Evolutionary conservation across 345 rosid genomes (phyloP), one percentile per base, ranked within the genome.

Genomic region (Iberis pinnata): DNA sequence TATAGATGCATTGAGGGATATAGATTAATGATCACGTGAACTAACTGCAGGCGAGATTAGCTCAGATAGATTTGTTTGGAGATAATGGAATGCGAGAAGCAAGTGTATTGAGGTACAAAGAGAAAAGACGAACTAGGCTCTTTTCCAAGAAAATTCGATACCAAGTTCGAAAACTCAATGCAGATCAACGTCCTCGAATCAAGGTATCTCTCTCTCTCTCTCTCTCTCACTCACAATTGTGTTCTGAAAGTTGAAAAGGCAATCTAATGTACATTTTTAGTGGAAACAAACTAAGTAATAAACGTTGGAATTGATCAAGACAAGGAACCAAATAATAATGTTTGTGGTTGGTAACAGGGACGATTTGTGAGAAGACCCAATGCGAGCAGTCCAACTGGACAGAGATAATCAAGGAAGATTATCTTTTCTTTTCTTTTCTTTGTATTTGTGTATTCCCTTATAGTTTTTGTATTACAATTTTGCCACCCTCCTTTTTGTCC

Each of bases 81-180:
- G 93, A 78, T 7, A 68, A 60, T 36, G 84, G 89, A 9, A 31
- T 76, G 68, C 72, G 98, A 58, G 96, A 88, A 49, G 96, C 96
- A 22, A 80, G 96, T 53, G 96, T 92, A 22, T 35, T 79, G 42
- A 85, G 98, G 56, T 92, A 88, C 71, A 92, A 78, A 59, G 95
- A 92, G 70, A 92, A 88, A 66, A 82, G 98, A 14, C 78, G 88
- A 25, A 80, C 75, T 3, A 86, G 98, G 12, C 82, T 92, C 5
- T 88, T 83, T 68, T 88, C 95, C 6, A 92, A 80, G 73, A 92
- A 88, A 77, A 85, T 92, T 67, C 76, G 98, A 26, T 92, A 88
- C 63, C 79, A 85, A 47, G 95, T 92, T 64, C 75, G 98, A 12
- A 88, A 92, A 76, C 77, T 80, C 70, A 92, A 85, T 61, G 98